These are phyloP conservation scores for Trichophyton simii DNA, from an alignment of 2,329 filamentous ascomycete species.

Conservation along the genomic window DNA sequence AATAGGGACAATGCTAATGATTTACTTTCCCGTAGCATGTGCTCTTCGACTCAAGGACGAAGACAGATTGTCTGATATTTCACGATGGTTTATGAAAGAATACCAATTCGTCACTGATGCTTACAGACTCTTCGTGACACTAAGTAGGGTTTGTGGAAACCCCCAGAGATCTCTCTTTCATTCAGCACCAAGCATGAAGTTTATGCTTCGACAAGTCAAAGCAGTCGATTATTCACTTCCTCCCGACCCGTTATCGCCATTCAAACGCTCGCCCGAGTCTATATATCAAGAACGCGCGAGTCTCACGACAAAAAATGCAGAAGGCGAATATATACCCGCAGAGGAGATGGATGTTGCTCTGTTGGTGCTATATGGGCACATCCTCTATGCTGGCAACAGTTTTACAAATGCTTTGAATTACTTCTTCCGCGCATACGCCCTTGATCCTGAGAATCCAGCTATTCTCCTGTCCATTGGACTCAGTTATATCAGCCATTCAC, in stretches of 20 bases:
- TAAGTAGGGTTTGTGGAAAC: slow-evolving; percentile 65
- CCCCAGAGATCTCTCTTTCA: slow-evolving; percentile 52
- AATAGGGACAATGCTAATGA: not conserved
- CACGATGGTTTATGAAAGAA: slow-evolving; percentile 73
- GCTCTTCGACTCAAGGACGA: slow-evolving; percentile 67
- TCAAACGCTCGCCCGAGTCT: slow-evolving; percentile 27
- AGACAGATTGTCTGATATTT: slow-evolving; percentile 60
- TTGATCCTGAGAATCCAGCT: slow-evolving; percentile 64
- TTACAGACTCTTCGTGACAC: slow-evolving; percentile 67
- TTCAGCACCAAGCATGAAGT: slow-evolving; percentile 75
- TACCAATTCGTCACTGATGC: slow-evolving; percentile 68
- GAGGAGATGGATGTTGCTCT: slow-evolving; percentile 61
- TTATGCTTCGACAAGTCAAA: slow-evolving; percentile 81
- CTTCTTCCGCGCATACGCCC: slow-evolving; percentile 61
- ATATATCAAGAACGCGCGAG: slow-evolving; percentile 33
- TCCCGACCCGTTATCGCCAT: slow-evolving; percentile 31
- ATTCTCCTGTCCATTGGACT: slow-evolving; percentile 72
- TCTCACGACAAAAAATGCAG: slow-evolving; percentile 27
- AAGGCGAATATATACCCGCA: slow-evolving; percentile 25
- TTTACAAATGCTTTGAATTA: slow-evolving; percentile 79
- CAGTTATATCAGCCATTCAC: slow-evolving; percentile 73
- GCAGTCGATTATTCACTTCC: slow-evolving; percentile 62
- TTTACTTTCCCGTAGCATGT: slow-evolving; percentile 46
- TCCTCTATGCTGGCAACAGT: slow-evolving; percentile 69
- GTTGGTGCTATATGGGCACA: slow-evolving; percentile 80